Base-by-base conservation (phyloP, 371 early-diverging fungal genomes). In the Rhizopus arrhizus region DNA sequence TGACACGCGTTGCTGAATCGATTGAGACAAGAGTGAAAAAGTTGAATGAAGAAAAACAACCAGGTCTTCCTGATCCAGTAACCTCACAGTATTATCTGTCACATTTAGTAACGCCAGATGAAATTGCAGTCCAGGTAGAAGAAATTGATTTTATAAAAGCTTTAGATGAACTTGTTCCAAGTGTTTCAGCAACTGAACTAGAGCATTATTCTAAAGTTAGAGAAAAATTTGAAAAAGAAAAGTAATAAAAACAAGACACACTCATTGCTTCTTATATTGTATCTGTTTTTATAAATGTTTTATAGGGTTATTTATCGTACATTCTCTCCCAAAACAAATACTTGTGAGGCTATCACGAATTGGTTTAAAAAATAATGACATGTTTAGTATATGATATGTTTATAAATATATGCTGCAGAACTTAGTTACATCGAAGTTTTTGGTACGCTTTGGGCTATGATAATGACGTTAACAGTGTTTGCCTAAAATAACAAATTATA, bases 161-260 rank as follows among this genome's bases (percentile, higher is more conserved):
- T 0, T 69, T 94, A 32, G 80, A 74, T 13, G 95, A 95, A 64
- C 74, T 98, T 43, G 82, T 89, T 35, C 99, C 99, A 1, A 92
- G 92, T 28, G 95, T 98, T 1, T 88, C 92, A 2, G 86, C 88
- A 4, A 85, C 86, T 10, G 99, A 98, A 65, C 76, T 98, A n/a
- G 88, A 81, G 33, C 90, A 93, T 59, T 98, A 98, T 72, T 79
- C 85, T 56, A 76, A 74, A 16, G 84, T 97, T 1, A 88, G 93
- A 61, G 82, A 82, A 58, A 81, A 82, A 64, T 88, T 88, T 62
- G 84, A 78, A 42, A 70, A 76, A 42, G 66, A 16, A 9, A 52
- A 16, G 5, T 36, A 16, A 36, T 35, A 34, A 3, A n/a, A 34
- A 28, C 9, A 15, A 15, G 22, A 22, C 22, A 22, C 22, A 22